Evolutionary conservation across 345 rosid genomes (phyloP).

Genomic region (Arabis hirsuta): DNA sequence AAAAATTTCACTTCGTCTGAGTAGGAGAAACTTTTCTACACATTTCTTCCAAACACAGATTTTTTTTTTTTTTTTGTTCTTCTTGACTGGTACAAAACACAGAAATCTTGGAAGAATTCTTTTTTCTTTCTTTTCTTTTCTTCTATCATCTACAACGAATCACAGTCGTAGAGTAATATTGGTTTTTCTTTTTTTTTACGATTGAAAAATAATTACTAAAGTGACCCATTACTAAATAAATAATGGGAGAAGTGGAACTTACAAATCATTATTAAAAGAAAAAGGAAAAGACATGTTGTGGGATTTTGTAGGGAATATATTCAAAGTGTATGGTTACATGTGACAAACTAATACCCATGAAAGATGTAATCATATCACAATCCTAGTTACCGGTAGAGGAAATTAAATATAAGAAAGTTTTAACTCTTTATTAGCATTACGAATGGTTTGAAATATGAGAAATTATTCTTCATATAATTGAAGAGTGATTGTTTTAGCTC

Average conservation of each 20-base stretch:
- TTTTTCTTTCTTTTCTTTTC: too few species aligned
- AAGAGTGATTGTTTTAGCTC: background rate
- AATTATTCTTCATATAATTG: background rate
- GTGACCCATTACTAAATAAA: background rate
- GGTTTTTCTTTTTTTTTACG: background rate
- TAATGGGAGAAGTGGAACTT: conserved; percentile 26
- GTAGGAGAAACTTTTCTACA: too few species aligned
- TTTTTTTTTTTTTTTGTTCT: too few species aligned
- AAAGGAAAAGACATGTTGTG: conserved; percentile 23
- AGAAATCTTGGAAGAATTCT: too few species aligned
- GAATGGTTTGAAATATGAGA: background rate
- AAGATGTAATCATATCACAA: conserved; percentile 35
- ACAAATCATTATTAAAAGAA: conserved; percentile 18
- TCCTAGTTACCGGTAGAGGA: conserved; percentile 7
- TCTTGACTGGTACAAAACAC: too few species aligned
- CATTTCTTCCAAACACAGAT: too few species aligned
- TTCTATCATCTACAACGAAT: too few species aligned
- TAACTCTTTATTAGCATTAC: background rate
- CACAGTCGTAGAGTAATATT: background rate
- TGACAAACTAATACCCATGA: background rate
- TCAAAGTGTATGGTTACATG: conserved; percentile 41
- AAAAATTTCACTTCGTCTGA: too few species aligned
- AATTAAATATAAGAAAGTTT: background rate
- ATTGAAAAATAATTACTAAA: background rate
- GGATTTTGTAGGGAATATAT: conserved; percentile 31